Base-by-base conservation (phyloP, 345 rosid genomes). In the Eucalyptus melliodora region DNA sequence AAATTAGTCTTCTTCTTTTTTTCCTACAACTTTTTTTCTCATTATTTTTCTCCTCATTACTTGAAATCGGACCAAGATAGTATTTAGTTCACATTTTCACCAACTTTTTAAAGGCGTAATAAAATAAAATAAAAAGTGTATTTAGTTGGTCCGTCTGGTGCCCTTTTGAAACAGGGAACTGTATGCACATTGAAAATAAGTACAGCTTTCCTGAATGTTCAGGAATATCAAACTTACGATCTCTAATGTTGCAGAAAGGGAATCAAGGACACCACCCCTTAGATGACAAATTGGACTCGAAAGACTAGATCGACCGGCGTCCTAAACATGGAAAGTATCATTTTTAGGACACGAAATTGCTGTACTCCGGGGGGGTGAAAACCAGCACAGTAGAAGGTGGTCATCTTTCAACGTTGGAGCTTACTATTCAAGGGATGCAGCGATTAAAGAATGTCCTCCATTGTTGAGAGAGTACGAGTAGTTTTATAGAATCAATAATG, bases 61-160 rank as follows among this genome's bases (percentile, higher is more conserved):
- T 53, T 19, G 56, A 53, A 19, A 53, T 53, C 10, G 0, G 10
- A 53, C 4, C 4, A 53, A 53, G 2, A 53, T 19, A 19, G 11
- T 53, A 53, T 53, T 53, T 19, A 53, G 11, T 53, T 53, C 59
- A 53, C 59, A 53, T 53, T 53, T 19, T 53, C 1, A 53, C 26
- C 4, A 8, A 53, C 10, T 53, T 53, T 53, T 53, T 53, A 3
- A 19, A 53, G 11, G 2, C 10, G 3, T 53, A 53, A 19, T 53
- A 53, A 53, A 3, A 53, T 8, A 53, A 53, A 51, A 42, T 6
- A 42, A 16, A 53, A 19, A 19, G 2, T 53, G 2, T 8, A 53
- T 53, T 53, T 3, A 53, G 56, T 53, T 53, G 24, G 10, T 53
- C 56, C 10, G 2, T 53, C 0, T 0, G 2, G 4, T 53, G 1